These are phyloP conservation scores for Handroanthus guayacan DNA, from an alignment of 257 asterid genomes.

Conservation along the genomic window DNA sequence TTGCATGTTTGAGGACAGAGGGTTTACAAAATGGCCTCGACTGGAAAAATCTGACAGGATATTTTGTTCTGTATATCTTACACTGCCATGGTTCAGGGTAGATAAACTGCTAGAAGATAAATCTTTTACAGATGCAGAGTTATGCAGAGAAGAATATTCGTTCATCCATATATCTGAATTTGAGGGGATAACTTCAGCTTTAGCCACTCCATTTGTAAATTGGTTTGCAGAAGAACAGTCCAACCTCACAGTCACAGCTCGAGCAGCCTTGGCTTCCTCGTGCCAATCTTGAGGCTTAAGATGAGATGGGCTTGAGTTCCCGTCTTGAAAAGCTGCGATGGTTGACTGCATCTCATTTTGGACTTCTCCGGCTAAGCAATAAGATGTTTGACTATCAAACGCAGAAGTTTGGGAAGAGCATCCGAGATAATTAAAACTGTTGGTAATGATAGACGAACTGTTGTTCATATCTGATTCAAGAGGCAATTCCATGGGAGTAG, in stretches of 20 bases:
- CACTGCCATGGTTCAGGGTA: conserved; percentile 25
- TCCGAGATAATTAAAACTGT: conserved; percentile 28
- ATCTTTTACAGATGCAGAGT: conserved; percentile 34
- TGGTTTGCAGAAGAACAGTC: conserved; percentile 38
- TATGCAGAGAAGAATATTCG: conserved; percentile 39
- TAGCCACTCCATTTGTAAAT: conserved; percentile 40
- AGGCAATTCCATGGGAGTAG: conserved; percentile 36
- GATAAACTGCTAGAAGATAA: conserved; percentile 42
- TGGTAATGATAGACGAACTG: conserved; percentile 39
- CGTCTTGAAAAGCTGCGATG: conserved; percentile 39
- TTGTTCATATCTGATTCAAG: conserved; percentile 35
- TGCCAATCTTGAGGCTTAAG: conserved; percentile 20
- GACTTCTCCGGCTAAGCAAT: conserved; percentile 35
- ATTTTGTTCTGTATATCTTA: conserved; percentile 36
- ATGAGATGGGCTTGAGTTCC: conserved; percentile 25
- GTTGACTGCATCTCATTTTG: conserved; percentile 31
- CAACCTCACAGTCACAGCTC: conserved; percentile 34
- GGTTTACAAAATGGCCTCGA: conserved; percentile 25
- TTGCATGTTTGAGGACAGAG: conserved; percentile 31
- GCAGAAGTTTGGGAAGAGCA: conserved; percentile 36
- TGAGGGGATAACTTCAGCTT: conserved; percentile 58
- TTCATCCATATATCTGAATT: conserved; percentile 50
- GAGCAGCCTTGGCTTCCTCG: conserved; percentile 32
- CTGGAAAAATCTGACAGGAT: conserved; percentile 17
- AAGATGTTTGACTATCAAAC: conserved; percentile 40